Percentiles rank a stretch among this genome's conserved stretches.
Evolutionary conservation across 2,329 filamentous ascomycete species (phyloP).

Genomic region (Claviceps paspali): DNA sequence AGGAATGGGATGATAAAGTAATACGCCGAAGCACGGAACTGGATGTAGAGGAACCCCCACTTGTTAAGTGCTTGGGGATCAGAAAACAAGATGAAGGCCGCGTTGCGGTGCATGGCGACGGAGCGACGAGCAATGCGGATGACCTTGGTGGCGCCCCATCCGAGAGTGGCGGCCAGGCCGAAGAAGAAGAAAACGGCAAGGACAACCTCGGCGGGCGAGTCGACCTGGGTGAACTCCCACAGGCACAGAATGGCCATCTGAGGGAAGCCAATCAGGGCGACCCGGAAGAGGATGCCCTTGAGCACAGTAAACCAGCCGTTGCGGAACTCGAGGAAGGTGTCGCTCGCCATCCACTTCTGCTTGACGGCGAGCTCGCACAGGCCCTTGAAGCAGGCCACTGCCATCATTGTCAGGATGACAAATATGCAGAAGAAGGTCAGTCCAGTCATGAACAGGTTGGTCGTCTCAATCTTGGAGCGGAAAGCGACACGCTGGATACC

Average conservation of each 20-base stretch:
- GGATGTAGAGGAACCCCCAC: conserved; percentile 94
- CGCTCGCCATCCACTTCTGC: conserved; percentile 53
- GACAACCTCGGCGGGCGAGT: conserved; percentile 76
- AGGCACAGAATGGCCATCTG: conserved; percentile 80
- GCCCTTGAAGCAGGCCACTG: conserved; percentile 65
- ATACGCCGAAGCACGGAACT: conserved; percentile 87
- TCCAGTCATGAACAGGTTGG: conserved; percentile 86
- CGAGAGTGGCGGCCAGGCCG: conserved; percentile 59
- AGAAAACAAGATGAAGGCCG: conserved; percentile 89
- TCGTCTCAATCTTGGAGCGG: conserved; percentile 65
- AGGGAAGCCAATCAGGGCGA: conserved; percentile 79
- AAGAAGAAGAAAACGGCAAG: conserved; percentile 78
- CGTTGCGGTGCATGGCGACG: conserved; percentile 44
- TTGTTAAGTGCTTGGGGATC: conserved; percentile 84
- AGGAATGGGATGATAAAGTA: conserved; percentile 80
- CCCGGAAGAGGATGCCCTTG: conserved; percentile 83
- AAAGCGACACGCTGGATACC: conserved; percentile 86
- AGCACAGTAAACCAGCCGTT: conserved; percentile 84
- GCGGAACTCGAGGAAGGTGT: conserved; percentile 84
- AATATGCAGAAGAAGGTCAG: conserved; percentile 79
- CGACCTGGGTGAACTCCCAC: conserved; percentile 77
- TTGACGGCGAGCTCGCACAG: conserved; percentile 60
- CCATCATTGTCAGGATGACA: conserved; percentile 55
- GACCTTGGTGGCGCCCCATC: conserved; percentile 78
- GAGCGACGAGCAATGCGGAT: conserved; percentile 76